Evolutionary conservation across 225 moss, liverwort and hornwort species (phyloP).

Genomic region (Lunularia cruciata): DNA sequence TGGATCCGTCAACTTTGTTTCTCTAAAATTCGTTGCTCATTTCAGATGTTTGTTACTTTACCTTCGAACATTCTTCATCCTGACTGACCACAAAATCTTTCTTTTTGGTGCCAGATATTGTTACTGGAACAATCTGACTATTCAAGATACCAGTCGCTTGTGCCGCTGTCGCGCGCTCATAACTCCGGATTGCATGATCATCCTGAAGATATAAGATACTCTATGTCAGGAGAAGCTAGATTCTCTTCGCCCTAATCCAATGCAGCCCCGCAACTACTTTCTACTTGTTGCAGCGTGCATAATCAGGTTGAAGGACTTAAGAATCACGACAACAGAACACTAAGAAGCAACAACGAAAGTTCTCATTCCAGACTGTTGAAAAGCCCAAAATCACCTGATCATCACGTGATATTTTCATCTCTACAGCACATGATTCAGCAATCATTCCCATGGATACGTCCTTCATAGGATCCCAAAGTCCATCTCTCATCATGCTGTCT

Average conservation of each 20-base stretch:
- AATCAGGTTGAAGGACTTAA: background rate
- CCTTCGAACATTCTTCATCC: conserved; percentile 92
- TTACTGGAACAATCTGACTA: conserved; percentile 65
- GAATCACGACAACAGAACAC: background rate
- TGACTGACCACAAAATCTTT: conserved; percentile 47
- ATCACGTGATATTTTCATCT: conserved; percentile 67
- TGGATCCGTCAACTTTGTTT: too few species aligned
- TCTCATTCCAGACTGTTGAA: too few species aligned
- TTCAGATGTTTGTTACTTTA: too few species aligned
- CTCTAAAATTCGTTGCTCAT: too few species aligned
- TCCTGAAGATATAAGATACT: conserved; percentile 49
- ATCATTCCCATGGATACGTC: conserved; percentile 75
- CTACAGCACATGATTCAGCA: conserved; percentile 65
- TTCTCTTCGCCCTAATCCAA: background rate
- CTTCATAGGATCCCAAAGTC: conserved; percentile 80
- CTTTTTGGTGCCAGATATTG: conserved; percentile 51
- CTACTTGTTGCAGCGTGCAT: background rate
- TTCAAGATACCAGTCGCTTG: conserved; percentile 61
- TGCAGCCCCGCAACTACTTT: background rate
- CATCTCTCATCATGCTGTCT: conserved; percentile 73
- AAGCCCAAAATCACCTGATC: conserved; percentile 55
- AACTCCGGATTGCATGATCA: conserved; percentile 80
- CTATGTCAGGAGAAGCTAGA: background rate
- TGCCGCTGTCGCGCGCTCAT: conserved; percentile 70
- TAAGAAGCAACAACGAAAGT: background rate